A percentile compares a stretch with the other conserved stretches of the same genome.
Conservation (phyloP, 306 rosid genomes). For the Canavalia ensiformis region DNA sequence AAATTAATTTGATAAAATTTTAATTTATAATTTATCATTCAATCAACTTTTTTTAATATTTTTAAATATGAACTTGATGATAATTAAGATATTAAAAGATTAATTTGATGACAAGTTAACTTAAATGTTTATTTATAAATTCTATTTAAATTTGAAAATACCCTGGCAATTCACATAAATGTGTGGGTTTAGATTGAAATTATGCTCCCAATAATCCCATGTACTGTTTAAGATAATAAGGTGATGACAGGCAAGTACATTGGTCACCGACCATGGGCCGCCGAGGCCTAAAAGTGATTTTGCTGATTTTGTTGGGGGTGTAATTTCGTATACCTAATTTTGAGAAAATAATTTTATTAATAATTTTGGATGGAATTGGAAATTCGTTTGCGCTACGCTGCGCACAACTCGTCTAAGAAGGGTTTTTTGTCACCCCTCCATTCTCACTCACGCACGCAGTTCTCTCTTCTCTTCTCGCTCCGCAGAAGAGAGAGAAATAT, state of each 20-base stretch:
- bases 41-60: no score
- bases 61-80: no score
- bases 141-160: no score
- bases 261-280: background rate
- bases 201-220: background rate
- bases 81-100: no score
- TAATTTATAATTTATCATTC: no score
- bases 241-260: background rate
- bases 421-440: constrained; percentile 60
- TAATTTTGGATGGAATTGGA: background rate
- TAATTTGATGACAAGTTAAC: no score
- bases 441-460: constrained; percentile 43
- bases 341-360: background rate
- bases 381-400: background rate
- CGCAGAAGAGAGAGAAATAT: constrained; percentile 79
- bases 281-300: background rate
- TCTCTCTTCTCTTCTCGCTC: constrained; percentile 66
- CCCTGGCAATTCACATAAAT: background rate
- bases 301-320: background rate
- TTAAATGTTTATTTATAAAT: no score
- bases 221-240: background rate
- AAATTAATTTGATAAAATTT: no score
- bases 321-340: background rate
- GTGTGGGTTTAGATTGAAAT: background rate
- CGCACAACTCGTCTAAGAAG: constrained; percentile 37